Conservation (phyloP, 1,139 yeast genomes). For the Yamadazyma pseudoaaseri region DNA sequence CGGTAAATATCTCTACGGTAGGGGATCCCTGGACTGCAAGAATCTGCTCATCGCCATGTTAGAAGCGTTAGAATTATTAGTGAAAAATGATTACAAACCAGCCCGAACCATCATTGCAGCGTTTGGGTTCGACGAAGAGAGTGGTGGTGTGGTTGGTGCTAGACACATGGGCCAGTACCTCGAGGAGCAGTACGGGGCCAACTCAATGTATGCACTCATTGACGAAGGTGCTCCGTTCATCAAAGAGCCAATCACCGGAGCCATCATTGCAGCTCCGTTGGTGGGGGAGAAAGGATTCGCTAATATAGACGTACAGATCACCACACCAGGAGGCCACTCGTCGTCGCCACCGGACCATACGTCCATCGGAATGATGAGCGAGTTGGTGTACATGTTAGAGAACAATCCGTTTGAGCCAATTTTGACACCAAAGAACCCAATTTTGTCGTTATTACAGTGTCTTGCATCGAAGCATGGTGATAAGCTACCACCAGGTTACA, state of each 20-base stretch:
- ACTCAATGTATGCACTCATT: slow-evolving; percentile 37
- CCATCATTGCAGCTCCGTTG: slow-evolving; percentile 36
- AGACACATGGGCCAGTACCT: slow-evolving; percentile 24
- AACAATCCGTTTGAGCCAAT: slow-evolving; percentile 34
- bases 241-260: slow-evolving; percentile 23
- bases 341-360: slow-evolving; percentile 48
- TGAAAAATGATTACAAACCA: slow-evolving; percentile 29
- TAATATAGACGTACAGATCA: slow-evolving; percentile 32
- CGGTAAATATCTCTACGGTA: slow-evolving; percentile 42
- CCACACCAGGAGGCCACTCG: slow-evolving; percentile 48
- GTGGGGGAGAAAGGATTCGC: slow-evolving; percentile 44
- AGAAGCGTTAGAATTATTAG: slow-evolving; percentile 38
- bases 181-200: slow-evolving; percentile 30
- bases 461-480: slow-evolving; percentile 31
- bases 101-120: slow-evolving; percentile 38
- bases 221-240: slow-evolving; percentile 42
- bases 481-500: slow-evolving; percentile 19
- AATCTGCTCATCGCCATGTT: slow-evolving; percentile 37
- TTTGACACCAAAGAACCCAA: slow-evolving; percentile 37
- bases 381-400: slow-evolving; percentile 37
- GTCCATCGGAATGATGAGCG: slow-evolving; percentile 44
- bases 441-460: slow-evolving; percentile 31
- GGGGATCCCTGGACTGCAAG: slow-evolving; percentile 45
- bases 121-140: slow-evolving; percentile 48
- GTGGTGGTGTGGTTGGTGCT: slow-evolving; percentile 39